Conservation (phyloP, 495 filamentous ascomycete species). For the Cladorrhinum samala region DNA sequence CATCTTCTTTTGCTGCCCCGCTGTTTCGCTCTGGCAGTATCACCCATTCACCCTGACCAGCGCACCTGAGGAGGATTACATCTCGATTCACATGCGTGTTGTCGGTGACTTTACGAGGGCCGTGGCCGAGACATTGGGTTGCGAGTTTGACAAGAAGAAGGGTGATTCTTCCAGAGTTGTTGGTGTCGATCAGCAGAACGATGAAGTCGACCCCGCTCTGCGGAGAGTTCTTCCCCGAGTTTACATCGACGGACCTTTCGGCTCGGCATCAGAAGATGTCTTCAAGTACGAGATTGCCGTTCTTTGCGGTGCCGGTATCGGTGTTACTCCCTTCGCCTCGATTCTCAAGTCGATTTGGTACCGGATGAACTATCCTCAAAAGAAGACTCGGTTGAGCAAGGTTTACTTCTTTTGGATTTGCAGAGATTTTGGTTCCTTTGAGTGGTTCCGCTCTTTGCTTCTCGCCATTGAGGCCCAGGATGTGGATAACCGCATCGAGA, state of each 20-base stretch:
- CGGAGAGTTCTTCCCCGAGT: constrained; percentile 64
- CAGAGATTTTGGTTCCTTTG: constrained; percentile 70
- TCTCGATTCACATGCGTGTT: constrained; percentile 71
- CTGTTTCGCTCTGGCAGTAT: constrained; percentile 73
- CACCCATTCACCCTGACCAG: constrained; percentile 75
- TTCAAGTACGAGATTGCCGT: constrained; percentile 72
- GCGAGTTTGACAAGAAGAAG: constrained; percentile 57
- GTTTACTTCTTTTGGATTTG: constrained; percentile 87
- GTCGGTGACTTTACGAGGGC: constrained; percentile 62
- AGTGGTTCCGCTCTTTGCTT: constrained; percentile 76
- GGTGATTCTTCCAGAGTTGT: constrained; percentile 54
- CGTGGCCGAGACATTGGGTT: constrained; percentile 60
- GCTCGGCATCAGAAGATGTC: constrained; percentile 69
- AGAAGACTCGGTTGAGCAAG: constrained; percentile 66
- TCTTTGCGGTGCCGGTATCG: constrained; percentile 64
- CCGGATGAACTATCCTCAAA: constrained; percentile 73
- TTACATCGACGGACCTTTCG: constrained; percentile 74
- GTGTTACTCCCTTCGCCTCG: constrained; percentile 69
- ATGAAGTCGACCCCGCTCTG: constrained; percentile 60
- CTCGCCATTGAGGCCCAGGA: constrained; percentile 79
- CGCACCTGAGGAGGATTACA: constrained; percentile 76
- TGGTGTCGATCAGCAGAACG: constrained; percentile 53
- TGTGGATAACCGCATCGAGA: constrained; percentile 72
- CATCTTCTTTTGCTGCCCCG: constrained; percentile 76
- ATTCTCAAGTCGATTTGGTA: constrained; percentile 85